Evolutionary conservation across 768 basidiomycete genomes (phyloP).

Genomic region (Phanerodontia chrysosporium): DNA sequence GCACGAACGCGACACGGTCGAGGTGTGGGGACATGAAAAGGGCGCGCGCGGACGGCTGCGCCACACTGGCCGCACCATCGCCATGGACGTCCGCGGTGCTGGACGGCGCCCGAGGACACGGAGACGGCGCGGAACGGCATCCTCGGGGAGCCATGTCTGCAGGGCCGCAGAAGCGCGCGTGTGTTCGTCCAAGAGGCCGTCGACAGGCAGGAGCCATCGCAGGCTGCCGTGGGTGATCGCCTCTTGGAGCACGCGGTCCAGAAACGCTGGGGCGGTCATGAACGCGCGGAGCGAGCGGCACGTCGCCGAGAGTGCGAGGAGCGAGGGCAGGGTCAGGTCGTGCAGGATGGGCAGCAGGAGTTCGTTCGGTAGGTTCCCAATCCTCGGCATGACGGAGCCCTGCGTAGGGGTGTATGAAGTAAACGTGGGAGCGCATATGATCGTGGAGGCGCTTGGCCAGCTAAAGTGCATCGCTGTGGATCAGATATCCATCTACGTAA

Average conservation of each 20-base stretch:
- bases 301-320: neutral
- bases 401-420: neutral
- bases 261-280: constrained; percentile 1
- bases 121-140: neutral
- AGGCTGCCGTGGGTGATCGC: constrained; percentile 5
- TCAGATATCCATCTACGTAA: neutral
- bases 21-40: constrained; percentile 5
- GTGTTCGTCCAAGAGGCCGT: neutral
- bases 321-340: neutral
- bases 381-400: neutral
- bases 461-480: neutral
- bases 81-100: neutral
- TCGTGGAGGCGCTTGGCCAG: neutral
- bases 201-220: constrained; percentile 3
- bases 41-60: neutral
- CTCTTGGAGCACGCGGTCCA: constrained; percentile 4
- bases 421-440: neutral
- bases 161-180: neutral
- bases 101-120: neutral
- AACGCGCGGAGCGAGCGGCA: constrained; percentile 3
- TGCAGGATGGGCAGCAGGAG: constrained; percentile 6
- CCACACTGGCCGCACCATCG: neutral
- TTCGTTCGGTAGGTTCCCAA: constrained; percentile 7
- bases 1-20: constrained; percentile 2
- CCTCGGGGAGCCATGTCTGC: constrained; percentile 1